Percentiles rank a stretch among this genome's conserved stretches.
Conservation (phyloP, 192 early-diverging fungal genomes). For the Umbelopsis isabellina region DNA sequence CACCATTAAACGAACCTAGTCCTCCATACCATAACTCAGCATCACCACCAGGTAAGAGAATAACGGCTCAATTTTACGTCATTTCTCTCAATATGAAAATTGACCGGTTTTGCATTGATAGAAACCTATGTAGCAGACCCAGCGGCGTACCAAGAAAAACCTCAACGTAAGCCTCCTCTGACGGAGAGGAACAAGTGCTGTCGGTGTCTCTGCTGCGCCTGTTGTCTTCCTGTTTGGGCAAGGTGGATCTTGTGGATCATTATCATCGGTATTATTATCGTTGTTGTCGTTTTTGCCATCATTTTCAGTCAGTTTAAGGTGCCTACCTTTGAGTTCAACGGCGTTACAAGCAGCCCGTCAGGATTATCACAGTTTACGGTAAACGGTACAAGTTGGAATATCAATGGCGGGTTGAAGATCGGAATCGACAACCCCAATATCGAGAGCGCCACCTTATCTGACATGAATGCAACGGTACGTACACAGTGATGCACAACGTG, state of each 20-base stretch:
- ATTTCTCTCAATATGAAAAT: neutral
- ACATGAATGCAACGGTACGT: conserved; percentile 51
- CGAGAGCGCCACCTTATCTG: conserved; percentile 43
- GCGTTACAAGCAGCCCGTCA: conserved; percentile 21
- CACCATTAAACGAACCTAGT: neutral
- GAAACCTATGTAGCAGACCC: conserved; percentile 4
- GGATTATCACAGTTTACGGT: conserved; percentile 26
- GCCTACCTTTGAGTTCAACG: conserved; percentile 44
- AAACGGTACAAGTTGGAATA: conserved; percentile 30
- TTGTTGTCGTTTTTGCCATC: conserved; percentile 38
- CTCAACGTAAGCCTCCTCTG: conserved; percentile 22
- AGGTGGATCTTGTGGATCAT: conserved; percentile 31
- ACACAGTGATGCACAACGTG: neutral
- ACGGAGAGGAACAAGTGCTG: conserved; percentile 27
- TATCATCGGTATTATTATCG: conserved; percentile 42
- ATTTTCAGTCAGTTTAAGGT: conserved; percentile 42
- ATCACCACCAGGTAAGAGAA: conserved; percentile 3
- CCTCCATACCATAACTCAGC: conserved; percentile 2
- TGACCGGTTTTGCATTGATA: conserved; percentile 3
- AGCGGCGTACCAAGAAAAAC: conserved; percentile 8
- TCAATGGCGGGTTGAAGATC: conserved; percentile 40
- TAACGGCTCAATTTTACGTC: conserved; percentile 6
- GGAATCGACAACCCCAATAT: conserved; percentile 48
- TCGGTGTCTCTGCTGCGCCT: conserved; percentile 37
- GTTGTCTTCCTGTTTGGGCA: conserved; percentile 39